Evolutionary conservation across 306 rosid species (phyloP).

Genomic region (Gillenia trifoliata): DNA sequence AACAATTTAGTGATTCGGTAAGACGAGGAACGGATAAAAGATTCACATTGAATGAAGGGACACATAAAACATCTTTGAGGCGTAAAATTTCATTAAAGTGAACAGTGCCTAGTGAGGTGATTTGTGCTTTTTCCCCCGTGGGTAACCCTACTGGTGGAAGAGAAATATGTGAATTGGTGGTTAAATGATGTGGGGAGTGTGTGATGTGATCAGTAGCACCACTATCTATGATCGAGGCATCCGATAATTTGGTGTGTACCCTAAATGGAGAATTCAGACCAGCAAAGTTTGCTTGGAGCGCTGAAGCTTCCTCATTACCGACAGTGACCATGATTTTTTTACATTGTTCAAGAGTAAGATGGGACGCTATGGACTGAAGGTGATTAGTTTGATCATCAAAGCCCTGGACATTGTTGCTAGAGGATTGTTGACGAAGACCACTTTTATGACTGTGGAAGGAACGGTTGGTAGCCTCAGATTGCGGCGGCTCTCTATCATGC

Average conservation of each 20-base stretch:
- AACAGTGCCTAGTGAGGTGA: no score
- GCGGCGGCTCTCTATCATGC: not conserved
- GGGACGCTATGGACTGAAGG: not conserved
- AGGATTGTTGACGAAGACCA: no score
- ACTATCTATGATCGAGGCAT: not conserved
- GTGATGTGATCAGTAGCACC: not conserved
- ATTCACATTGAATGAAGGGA: not conserved
- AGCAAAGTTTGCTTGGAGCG: not conserved
- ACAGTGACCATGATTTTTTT: not conserved
- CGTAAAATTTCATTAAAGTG: not conserved
- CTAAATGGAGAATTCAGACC: not conserved
- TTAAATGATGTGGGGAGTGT: not conserved
- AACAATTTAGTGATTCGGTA: not conserved
- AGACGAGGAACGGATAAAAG: not conserved
- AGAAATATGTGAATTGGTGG: no score
- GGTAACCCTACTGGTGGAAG: not conserved
- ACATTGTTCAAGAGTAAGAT: not conserved
- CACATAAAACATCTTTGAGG: not conserved
- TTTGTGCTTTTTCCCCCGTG: no score
- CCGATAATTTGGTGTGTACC: not conserved
- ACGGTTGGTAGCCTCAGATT: not conserved
- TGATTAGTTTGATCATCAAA: not conserved
- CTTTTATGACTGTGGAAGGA: not conserved
- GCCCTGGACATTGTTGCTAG: not conserved
- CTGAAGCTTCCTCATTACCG: not conserved